Percentiles rank a stretch among this genome's conserved stretches.
Conservation (phyloP, 495 filamentous ascomycete genomes). For the Penicillium chermesinum region DNA sequence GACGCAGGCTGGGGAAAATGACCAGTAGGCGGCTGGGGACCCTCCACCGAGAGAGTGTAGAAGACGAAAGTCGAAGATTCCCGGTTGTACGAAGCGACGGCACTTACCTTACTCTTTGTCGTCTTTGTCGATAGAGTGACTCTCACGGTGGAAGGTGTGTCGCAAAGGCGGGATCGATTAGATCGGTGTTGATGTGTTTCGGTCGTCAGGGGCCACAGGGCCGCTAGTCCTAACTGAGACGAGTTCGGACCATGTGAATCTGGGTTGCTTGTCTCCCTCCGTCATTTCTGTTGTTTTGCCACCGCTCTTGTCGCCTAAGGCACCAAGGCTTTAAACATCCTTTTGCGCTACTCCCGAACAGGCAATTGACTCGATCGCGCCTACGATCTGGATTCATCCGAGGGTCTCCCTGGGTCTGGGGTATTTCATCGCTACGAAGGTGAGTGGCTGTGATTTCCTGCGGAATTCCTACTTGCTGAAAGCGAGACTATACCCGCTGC, state of each 20-base stretch:
- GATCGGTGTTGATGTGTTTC: constrained; percentile 28
- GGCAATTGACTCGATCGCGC: constrained; percentile 8
- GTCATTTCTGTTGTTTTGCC: neutral
- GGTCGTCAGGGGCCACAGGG: constrained; percentile 22
- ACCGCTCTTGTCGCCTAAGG: constrained; percentile 2
- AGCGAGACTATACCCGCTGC: neutral
- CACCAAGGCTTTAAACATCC: neutral
- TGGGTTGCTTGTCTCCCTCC: neutral
- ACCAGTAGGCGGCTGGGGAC: constrained; percentile 4
- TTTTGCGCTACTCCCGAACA: neutral
- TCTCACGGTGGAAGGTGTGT: constrained; percentile 22
- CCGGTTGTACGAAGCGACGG: constrained; percentile 1
- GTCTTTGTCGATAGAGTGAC: constrained; percentile 1
- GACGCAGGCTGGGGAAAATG: constrained; percentile 26
- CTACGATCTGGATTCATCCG: constrained; percentile 20
- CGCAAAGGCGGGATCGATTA: constrained; percentile 24
- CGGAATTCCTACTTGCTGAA: neutral
- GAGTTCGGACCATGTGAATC: neutral
- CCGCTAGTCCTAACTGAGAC: neutral
- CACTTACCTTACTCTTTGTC: constrained; percentile 10
- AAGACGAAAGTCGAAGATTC: constrained; percentile 3
- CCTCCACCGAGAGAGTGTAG: constrained; percentile 19
- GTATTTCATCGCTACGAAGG: neutral
- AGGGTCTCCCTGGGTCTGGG: constrained; percentile 12
- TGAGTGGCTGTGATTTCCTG: neutral